Conservation (phyloP, 2,329 filamentous ascomycete species). For the Diplodia mutila region DNA sequence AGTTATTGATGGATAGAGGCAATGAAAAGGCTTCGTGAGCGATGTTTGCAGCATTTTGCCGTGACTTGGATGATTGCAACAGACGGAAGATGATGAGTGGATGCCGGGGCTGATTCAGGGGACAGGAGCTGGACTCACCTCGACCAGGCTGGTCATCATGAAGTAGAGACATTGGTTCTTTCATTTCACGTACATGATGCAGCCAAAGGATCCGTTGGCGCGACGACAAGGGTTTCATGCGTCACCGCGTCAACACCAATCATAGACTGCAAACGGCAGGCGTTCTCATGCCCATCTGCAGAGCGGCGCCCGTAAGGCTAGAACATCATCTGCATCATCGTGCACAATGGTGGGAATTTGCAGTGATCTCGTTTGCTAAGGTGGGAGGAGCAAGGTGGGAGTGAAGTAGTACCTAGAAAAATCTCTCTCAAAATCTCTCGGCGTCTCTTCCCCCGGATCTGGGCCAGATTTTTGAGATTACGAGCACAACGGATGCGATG, state of each 20-base stretch:
- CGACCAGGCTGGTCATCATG: not conserved
- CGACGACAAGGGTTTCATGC: not conserved
- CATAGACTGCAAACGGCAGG: not conserved
- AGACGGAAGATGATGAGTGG: not conserved
- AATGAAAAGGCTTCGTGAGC: not conserved
- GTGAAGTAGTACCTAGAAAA: not conserved
- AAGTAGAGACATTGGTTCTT: not conserved
- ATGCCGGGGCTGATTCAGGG: not conserved
- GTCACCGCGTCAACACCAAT: not conserved
- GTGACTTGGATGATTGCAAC: not conserved
- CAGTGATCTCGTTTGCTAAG: not conserved
- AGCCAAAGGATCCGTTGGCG: not conserved
- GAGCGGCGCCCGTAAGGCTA: not conserved
- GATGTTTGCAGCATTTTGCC: not conserved
- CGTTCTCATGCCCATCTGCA: no score
- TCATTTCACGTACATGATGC: no score
- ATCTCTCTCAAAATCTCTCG: not conserved
- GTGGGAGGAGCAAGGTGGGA: not conserved
- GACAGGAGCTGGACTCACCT: not conserved
- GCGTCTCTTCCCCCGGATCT: not conserved
- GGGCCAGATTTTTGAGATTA: not conserved
- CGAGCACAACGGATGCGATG: not conserved
- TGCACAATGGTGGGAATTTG: not conserved
- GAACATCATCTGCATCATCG: not conserved
- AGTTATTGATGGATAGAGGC: conserved; percentile 5